Evolutionary conservation across 148 eudicot genomes (phyloP), one percentile per base, ranked within the genome.

Genomic region (Salicornia ramosissima): DNA sequence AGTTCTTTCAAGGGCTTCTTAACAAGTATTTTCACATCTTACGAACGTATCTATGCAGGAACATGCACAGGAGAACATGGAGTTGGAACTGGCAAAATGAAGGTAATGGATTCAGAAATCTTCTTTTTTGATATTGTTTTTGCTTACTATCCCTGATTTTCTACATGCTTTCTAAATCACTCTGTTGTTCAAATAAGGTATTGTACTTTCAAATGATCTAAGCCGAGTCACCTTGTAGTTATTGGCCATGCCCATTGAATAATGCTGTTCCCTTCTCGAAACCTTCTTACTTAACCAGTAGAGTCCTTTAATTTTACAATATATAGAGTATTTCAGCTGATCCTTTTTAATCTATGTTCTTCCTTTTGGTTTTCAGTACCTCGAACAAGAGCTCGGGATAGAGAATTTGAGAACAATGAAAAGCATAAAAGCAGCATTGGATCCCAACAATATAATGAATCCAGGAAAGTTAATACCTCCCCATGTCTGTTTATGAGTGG

Each of bases 51-150:
- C 11, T 43, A 54, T 21, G 33, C 86, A 92, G 97, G 97, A 76
- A 94, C 98, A 29, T 94, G 98, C 69, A 94, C 98, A 0, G 98
- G 98, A 59, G 98, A 94, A 86, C 98, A 94, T 74, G 98, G 98
- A 50, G 97, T 94, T 64, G 98, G 98, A 62, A 94, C 98, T 12
- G 98, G 98, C 28, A 94, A 94, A 80, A 82, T 94, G 92, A 94
- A 94, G 95, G 98, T 93, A 81, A 25, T 25, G 26, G 31, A 56
- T 33, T 19, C n/a, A n/a, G n/a, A 10, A 62, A 24, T 22, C 42
- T 39, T 67, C 16, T 50, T 3, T 11, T 14, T 34, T 24, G 9
- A 13, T 68, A 4, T 34, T 52, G 11, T 6, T 24, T 31, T 28
- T 46, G 18, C 10, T 30, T 26, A 39, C n/a, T n/a, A n/a, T n/a